These are phyloP conservation scores for Penicillium freii DNA, from an alignment of 2,329 filamentous ascomycete species.

Conservation along the genomic window DNA sequence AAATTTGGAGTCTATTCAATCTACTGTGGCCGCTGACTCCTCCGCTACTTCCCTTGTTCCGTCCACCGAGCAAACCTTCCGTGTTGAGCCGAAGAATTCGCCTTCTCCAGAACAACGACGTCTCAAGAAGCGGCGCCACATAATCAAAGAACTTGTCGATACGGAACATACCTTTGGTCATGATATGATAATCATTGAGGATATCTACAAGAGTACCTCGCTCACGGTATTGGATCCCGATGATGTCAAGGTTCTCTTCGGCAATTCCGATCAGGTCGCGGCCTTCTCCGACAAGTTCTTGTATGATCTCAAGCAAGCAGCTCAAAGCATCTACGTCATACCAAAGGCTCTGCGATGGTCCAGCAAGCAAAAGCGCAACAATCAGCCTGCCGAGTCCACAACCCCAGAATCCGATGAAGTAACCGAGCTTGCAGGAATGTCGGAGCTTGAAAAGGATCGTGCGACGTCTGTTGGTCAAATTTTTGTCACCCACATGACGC, in stretches of 20 bases:
- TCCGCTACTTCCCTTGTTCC: constrained; percentile 40
- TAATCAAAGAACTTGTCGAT: constrained; percentile 88
- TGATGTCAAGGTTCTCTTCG: constrained; percentile 86
- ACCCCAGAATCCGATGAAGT: constrained; percentile 28
- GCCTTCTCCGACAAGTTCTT: constrained; percentile 80
- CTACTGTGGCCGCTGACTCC: constrained; percentile 34
- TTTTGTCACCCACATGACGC: constrained; percentile 55
- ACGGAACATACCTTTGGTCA: constrained; percentile 88
- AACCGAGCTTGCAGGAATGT: constrained; percentile 31
- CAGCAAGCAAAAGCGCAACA: constrained; percentile 51
- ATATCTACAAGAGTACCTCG: constrained; percentile 95
- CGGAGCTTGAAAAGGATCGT: constrained; percentile 57
- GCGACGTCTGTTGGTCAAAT: constrained; percentile 59
- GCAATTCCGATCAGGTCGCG: constrained; percentile 88
- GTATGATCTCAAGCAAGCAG: constrained; percentile 74
- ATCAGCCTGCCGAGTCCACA: constrained; percentile 23
- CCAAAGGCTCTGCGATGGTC: constrained; percentile 54
- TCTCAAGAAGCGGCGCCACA: constrained; percentile 75
- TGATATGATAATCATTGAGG: constrained; percentile 95
- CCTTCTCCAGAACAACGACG: constrained; percentile 49
- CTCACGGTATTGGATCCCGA: constrained; percentile 75
- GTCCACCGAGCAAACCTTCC: constrained; percentile 29
- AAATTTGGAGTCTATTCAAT: constrained; percentile 29
- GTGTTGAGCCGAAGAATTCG: constrained; percentile 25
- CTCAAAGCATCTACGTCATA: constrained; percentile 74